Conservation (phyloP, 352 stramenopile species). For the Phytophthora sojae region DNA sequence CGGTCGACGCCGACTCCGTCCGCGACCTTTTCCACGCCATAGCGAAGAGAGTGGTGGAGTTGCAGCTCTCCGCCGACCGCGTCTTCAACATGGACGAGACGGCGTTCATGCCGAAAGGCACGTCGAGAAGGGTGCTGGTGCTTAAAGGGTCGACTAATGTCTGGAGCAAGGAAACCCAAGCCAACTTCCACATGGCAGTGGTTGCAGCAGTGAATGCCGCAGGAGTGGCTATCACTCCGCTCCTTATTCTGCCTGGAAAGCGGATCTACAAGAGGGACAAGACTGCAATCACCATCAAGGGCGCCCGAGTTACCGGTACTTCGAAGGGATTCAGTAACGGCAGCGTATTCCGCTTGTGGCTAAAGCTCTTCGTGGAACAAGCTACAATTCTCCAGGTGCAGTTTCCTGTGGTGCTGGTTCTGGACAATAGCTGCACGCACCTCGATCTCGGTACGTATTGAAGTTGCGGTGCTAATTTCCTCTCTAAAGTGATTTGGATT, state of each 20-base stretch:
- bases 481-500: too few species aligned
- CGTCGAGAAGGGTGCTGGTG: constrained; percentile 11
- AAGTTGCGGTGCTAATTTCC: too few species aligned
- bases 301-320: constrained; percentile 5
- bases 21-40: constrained; percentile 13
- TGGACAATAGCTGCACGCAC: too few species aligned
- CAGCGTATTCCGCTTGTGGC: too few species aligned
- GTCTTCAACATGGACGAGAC: constrained; percentile 34
- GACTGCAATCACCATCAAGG: neutral
- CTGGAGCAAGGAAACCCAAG: constrained; percentile 19
- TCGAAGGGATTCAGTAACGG: constrained; percentile 26
- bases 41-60: constrained; percentile 7
- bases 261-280: constrained; percentile 1
- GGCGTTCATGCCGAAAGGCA: constrained; percentile 12
- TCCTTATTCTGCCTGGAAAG: constrained; percentile 17
- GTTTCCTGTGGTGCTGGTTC: too few species aligned
- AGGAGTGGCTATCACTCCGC: neutral
- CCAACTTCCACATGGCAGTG: constrained; percentile 24
- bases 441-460: too few species aligned
- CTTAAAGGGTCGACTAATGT: constrained; percentile 15
- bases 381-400: too few species aligned
- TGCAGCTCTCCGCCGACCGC: neutral
- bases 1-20: neutral
- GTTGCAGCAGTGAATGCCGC: constrained; percentile 18
- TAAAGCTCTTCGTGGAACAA: too few species aligned